A percentile compares a stretch with the other conserved stretches of the same genome.
These are phyloP conservation scores for Fusarium guadeloupense DNA, from an alignment of 2,329 filamentous ascomycete genomes.

Conservation along the genomic window DNA sequence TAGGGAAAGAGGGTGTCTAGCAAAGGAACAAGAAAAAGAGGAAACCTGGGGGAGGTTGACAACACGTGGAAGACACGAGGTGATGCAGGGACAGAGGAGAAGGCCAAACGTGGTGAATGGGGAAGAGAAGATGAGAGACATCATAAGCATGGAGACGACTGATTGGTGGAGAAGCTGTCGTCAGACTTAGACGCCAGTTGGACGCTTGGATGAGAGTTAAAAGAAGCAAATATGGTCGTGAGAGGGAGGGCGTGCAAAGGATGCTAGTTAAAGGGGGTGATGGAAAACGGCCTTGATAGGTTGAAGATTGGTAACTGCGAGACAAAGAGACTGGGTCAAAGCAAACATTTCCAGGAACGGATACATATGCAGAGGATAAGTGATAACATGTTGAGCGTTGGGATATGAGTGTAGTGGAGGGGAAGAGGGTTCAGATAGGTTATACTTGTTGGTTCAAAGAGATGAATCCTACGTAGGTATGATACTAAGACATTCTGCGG, in stretches of 20 bases:
- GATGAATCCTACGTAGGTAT: neutral
- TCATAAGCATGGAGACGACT: neutral
- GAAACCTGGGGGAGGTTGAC: slow-evolving; percentile 7
- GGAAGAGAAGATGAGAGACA: neutral
- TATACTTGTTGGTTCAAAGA: too few species aligned
- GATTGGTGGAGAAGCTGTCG: slow-evolving; percentile 1
- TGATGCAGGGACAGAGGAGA: slow-evolving; percentile 6
- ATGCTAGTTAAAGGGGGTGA: slow-evolving; percentile 13
- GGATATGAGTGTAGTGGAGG: neutral
- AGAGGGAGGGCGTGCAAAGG: slow-evolving; percentile 8
- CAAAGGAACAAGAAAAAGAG: neutral
- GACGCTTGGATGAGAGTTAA: neutral
- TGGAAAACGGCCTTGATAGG: neutral
- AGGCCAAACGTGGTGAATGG: slow-evolving; percentile 27
- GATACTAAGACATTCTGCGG: neutral
- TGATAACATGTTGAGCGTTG: too few species aligned
- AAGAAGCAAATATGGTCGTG: slow-evolving; percentile 16
- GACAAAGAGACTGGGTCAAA: neutral
- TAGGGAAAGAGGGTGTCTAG: slow-evolving; percentile 5
- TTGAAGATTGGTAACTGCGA: neutral
- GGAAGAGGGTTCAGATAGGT: neutral
- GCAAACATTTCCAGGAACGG: neutral
- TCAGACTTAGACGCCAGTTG: slow-evolving; percentile 3
- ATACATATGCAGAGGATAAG: neutral
- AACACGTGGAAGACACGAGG: slow-evolving; percentile 41